These are phyloP conservation scores for Monosporozyma yasuniensis DNA, from an alignment of 805 yeast genomes.

Conservation along the genomic window DNA sequence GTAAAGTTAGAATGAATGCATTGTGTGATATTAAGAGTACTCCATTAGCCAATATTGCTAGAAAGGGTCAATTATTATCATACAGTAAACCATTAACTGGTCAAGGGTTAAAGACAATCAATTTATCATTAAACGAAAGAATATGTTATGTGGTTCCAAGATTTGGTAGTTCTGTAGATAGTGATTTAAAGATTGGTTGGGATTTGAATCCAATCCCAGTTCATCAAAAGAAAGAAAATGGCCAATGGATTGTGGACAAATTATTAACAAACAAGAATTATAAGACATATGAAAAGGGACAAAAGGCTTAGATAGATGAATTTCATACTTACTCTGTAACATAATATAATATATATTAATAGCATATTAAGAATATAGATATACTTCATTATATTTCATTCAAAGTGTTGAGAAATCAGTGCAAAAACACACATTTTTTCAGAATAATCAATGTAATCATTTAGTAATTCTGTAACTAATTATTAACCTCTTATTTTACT, in stretches of 20 bases:
- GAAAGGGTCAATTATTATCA: conserved; percentile 59
- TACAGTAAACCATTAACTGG: conserved; percentile 84
- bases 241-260: conserved; percentile 51
- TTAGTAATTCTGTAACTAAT: no score
- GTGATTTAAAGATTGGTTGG: conserved; percentile 79
- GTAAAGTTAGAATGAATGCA: conserved; percentile 56
- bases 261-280: conserved; percentile 25
- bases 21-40: conserved; percentile 67
- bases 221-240: conserved; percentile 54
- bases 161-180: conserved; percentile 74
- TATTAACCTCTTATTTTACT: no score
- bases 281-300: conserved; percentile 9
- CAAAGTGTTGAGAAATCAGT: background rate
- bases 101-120: conserved; percentile 77
- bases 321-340: background rate
- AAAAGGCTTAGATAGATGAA: background rate
- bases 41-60: conserved; percentile 71
- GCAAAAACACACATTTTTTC: background rate
- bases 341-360: background rate
- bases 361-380: background rate
- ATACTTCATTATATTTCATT: background rate
- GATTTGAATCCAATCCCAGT: conserved; percentile 79
- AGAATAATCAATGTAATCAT: background rate
- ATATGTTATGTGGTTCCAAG: conserved; percentile 88
- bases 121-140: conserved; percentile 54